Conservation (phyloP, 305 asterid species). For the Plantago rigida region DNA sequence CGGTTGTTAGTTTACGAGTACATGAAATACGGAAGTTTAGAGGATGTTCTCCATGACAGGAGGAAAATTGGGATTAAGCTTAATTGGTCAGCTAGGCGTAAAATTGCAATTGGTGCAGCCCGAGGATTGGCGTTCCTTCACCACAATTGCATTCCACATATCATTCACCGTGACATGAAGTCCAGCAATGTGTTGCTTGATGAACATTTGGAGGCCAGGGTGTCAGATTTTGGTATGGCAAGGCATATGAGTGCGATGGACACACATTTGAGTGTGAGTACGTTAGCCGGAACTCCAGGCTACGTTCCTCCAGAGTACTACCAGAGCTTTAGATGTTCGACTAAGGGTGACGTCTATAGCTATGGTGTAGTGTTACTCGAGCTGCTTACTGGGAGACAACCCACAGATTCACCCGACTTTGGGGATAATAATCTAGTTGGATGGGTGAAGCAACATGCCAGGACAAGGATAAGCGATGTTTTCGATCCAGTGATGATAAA, state of each 20-base stretch:
- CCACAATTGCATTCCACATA: constrained; percentile 79
- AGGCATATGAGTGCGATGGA: constrained; percentile 79
- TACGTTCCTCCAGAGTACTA: constrained; percentile 93
- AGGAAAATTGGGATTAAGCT: constrained; percentile 58
- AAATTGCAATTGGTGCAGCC: constrained; percentile 78
- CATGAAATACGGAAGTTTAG: constrained; percentile 86
- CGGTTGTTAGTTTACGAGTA: constrained; percentile 84
- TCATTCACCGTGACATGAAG: constrained; percentile 89
- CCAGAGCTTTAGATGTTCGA: constrained; percentile 75
- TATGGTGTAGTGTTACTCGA: constrained; percentile 84
- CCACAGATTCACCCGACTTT: constrained; percentile 81
- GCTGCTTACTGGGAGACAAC: constrained; percentile 71
- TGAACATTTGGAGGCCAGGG: constrained; percentile 75
- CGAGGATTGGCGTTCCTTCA: constrained; percentile 81
- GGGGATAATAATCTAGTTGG: constrained; percentile 93
- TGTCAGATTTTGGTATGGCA: constrained; percentile 97
- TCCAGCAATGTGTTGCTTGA: constrained; percentile 89
- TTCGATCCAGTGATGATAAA: constrained; percentile 54
- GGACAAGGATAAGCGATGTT: constrained; percentile 52
- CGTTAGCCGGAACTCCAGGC: constrained; percentile 91
- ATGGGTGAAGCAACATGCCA: constrained; percentile 76
- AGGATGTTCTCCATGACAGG: constrained; percentile 68
- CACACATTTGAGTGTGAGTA: constrained; percentile 88
- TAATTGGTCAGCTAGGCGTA: constrained; percentile 64
- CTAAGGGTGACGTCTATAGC: constrained; percentile 92